Conservation (phyloP, 345 rosid genomes). For the Dimocarpus longan region DNA sequence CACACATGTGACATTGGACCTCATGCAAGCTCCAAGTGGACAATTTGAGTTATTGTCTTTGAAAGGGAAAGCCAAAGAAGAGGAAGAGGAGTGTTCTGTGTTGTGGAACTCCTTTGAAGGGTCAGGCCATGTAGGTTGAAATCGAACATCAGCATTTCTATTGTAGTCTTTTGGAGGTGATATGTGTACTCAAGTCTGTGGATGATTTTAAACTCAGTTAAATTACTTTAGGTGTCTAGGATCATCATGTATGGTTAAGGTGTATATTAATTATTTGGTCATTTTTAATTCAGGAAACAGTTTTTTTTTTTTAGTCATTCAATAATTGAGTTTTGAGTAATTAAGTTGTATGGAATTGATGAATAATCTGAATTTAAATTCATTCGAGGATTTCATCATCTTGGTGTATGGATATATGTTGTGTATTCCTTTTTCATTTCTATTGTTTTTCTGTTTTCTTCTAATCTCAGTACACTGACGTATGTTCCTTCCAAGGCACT, state of each 20-base stretch:
- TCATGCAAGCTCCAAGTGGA: constrained; percentile 50
- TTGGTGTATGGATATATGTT: neutral
- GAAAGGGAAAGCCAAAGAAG: constrained; percentile 31
- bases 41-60: constrained; percentile 37
- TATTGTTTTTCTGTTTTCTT: neutral
- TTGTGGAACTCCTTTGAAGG: constrained; percentile 43
- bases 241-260: neutral
- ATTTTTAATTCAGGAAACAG: too few species aligned
- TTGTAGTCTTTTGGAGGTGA: neutral
- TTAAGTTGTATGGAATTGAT: neutral
- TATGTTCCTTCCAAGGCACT: neutral
- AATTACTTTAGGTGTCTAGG: neutral
- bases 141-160: neutral
- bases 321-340: neutral
- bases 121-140: constrained; percentile 21
- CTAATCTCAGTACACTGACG: neutral
- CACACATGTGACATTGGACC: constrained; percentile 46
- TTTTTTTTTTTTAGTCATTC: neutral
- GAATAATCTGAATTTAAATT: neutral
- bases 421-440: neutral
- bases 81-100: constrained; percentile 36
- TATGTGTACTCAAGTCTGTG: neutral
- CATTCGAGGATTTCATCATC: neutral
- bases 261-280: neutral
- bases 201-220: neutral